Percentiles rank a stretch among this genome's conserved stretches.
Evolutionary conservation across 2,329 filamentous ascomycete genomes (phyloP).

Genomic region (Aureobasidium musti): DNA sequence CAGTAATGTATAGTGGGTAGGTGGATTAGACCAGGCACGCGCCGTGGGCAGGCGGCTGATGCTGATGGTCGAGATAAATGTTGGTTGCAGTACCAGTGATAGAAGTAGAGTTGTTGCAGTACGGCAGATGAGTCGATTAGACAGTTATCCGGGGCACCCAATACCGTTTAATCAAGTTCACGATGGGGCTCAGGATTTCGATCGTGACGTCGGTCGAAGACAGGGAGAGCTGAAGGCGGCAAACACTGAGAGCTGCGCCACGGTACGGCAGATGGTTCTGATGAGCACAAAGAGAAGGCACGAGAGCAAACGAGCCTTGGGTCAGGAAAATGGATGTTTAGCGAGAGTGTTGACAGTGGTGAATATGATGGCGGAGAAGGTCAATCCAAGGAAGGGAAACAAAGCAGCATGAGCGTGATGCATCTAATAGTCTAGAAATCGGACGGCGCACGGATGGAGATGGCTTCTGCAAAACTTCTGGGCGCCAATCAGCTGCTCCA

Average conservation of each 20-base stretch:
- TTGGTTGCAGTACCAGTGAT: neutral
- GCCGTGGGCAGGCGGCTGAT: neutral
- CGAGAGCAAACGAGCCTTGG: neutral
- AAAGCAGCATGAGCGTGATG: constrained; percentile 17
- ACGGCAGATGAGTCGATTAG: neutral
- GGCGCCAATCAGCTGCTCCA: constrained; percentile 8
- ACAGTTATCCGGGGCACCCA: constrained; percentile 7
- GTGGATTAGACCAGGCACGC: neutral
- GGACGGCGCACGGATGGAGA: constrained; percentile 5
- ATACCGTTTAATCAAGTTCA: constrained; percentile 3
- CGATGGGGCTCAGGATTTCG: neutral
- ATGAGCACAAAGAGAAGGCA: neutral
- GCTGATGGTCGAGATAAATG: neutral
- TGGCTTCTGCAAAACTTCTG: neutral
- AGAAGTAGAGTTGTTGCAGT: neutral
- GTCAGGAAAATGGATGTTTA: neutral
- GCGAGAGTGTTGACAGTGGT: constrained; percentile 7
- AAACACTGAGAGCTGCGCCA: neutral
- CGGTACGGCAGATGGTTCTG: neutral
- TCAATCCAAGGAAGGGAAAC: neutral
- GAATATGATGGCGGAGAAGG: constrained; percentile 2
- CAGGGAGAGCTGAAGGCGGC: constrained; percentile 19
- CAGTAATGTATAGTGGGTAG: neutral
- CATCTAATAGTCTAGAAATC: constrained; percentile 12
- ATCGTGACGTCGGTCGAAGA: constrained; percentile 27